These are phyloP conservation scores for Sergeia podlipaevii DNA, from an alignment of 208 protist species.

Conservation along the genomic window DNA sequence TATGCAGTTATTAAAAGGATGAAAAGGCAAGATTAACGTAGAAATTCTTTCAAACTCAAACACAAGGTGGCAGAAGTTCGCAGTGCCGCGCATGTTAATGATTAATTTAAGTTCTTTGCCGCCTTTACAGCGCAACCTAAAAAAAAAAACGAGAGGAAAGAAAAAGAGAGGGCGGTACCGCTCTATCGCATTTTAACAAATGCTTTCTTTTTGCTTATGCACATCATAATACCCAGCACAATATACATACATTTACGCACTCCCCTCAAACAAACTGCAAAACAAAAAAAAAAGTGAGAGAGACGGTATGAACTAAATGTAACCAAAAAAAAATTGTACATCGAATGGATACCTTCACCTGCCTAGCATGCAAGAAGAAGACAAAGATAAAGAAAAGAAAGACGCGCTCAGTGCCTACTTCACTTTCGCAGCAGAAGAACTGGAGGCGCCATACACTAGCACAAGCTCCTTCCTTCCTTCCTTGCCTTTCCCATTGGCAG, in stretches of 20 bases:
- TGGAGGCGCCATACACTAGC: constrained; percentile 31
- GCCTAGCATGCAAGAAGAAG: neutral
- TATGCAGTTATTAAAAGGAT: neutral
- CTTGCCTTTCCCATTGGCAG: constrained; percentile 25
- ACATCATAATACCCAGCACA: constrained; percentile 18
- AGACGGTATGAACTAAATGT: constrained; percentile 6
- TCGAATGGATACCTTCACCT: neutral
- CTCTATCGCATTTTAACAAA: neutral
- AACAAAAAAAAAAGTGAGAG: constrained; percentile 2
- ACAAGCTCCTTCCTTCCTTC: constrained; percentile 27
- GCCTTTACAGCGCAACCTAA: neutral
- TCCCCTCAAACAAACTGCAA: neutral
- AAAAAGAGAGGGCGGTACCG: neutral
- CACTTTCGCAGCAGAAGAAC: too few relatives aligned
- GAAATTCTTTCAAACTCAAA: too few relatives aligned
- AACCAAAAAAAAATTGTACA: constrained; percentile 7
- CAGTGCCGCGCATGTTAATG: too few relatives aligned
- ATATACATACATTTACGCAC: constrained; percentile 26
- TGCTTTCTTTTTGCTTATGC: constrained; percentile 16
- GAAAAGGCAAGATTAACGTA: neutral
- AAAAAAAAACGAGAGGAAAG: constrained; percentile 1
- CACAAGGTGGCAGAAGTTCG: too few relatives aligned
- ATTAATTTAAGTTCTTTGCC: neutral
- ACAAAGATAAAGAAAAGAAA: constrained; percentile 9
- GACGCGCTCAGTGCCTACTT: neutral